phyloP scores from a whole-genome alignment of 768 basidiomycete species.

The Fistulinella prunicolor region DNA sequence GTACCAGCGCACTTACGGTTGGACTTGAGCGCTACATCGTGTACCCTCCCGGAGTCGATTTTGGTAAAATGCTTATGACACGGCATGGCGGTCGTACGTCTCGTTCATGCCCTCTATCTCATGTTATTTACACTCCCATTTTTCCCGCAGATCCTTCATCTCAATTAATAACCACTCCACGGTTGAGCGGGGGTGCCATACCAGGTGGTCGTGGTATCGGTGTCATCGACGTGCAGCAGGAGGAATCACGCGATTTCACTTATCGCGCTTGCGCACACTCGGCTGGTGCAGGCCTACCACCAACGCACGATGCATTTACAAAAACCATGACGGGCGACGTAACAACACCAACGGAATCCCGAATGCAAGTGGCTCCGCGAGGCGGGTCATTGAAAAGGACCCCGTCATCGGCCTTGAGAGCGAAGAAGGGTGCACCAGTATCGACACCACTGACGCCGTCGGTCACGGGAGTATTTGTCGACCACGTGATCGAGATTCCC shows the following conservation, averaged over 20 bases:
- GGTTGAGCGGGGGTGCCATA: slow-evolving; percentile 24
- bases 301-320: too few species aligned
- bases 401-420: slow-evolving; percentile 1
- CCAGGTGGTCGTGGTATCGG: slow-evolving; percentile 30
- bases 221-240: slow-evolving; percentile 18
- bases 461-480: slow-evolving; percentile 14
- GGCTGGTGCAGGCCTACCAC: background rate
- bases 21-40: slow-evolving; percentile 64
- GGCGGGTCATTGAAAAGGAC: slow-evolving; percentile 11
- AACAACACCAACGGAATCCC: background rate
- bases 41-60: slow-evolving; percentile 69
- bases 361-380: background rate
- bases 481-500: slow-evolving; percentile 24
- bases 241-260: slow-evolving; percentile 19
- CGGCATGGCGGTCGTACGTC: slow-evolving; percentile 16
- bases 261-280: slow-evolving; percentile 2
- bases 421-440: background rate
- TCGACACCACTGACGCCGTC: background rate
- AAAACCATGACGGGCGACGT: background rate
- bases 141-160: slow-evolving; percentile 1
- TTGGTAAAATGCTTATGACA: slow-evolving; percentile 40
- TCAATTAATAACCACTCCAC: slow-evolving; percentile 5
- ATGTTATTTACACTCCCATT: background rate
- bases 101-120: background rate
- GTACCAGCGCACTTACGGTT: slow-evolving; percentile 47